phyloP scores from a whole-genome alignment of 352 stramenopile species.

The Phytophthora foliorum region DNA sequence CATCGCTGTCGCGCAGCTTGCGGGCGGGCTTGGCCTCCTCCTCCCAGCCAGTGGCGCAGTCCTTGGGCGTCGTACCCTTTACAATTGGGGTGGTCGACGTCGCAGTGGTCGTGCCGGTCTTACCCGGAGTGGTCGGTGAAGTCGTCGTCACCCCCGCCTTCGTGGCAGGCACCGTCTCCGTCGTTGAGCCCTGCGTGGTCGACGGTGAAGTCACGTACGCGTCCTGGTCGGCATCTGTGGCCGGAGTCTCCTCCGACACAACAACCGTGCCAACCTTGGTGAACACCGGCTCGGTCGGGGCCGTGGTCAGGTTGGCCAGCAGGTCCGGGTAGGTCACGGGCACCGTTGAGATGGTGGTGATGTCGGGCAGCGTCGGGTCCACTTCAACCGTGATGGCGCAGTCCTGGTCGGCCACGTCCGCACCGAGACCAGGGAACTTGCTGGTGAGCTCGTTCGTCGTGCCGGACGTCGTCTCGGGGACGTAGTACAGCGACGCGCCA shows the following conservation, averaged over 20 bases:
- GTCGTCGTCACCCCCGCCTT: constrained; percentile 8
- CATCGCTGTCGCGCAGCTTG: constrained; percentile 25
- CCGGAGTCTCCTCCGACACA: constrained; percentile 12
- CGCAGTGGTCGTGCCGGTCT: constrained; percentile 10
- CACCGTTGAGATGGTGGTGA: constrained; percentile 34
- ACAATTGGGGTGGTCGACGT: background rate
- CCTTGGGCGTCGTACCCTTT: constrained; percentile 16
- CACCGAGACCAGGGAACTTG: constrained; percentile 28
- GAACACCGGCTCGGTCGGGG: constrained; percentile 14
- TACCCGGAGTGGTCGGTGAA: background rate
- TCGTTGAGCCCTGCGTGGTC: constrained; percentile 9
- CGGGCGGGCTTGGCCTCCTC: constrained; percentile 12
- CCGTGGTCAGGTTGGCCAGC: constrained; percentile 31
- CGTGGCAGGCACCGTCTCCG: background rate
- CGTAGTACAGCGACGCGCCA: constrained; percentile 32
- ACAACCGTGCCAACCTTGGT: constrained; percentile 26
- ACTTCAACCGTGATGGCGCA: constrained; percentile 29
- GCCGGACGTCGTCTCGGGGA: constrained; percentile 13
- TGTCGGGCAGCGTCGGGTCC: constrained; percentile 30
- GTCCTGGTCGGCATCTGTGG: constrained; percentile 12
- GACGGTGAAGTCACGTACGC: background rate
- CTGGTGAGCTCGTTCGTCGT: constrained; percentile 20
- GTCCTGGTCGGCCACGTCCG: constrained; percentile 27
- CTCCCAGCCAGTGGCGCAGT: constrained; percentile 44
- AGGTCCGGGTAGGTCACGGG: constrained; percentile 30